Percentiles rank a stretch among this genome's conserved stretches.
phyloP scores from a whole-genome alignment of 139 green algal species.

The Micractinium conductrix region DNA sequence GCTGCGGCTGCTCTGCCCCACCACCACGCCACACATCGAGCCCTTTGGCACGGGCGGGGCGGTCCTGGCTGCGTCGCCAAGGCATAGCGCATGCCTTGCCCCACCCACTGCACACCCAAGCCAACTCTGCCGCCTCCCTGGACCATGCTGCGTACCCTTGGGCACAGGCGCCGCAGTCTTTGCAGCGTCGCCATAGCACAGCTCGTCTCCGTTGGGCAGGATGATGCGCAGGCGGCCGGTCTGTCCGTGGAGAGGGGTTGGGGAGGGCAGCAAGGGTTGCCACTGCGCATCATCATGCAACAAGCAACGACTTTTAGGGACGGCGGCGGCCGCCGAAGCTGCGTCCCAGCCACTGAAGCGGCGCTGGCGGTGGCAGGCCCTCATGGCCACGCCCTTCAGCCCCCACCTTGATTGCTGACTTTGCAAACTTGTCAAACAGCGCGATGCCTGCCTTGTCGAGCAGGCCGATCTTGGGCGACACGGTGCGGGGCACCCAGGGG shows the following conservation, averaged over 20 bases:
- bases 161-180: background rate
- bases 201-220: slow-evolving; percentile 84
- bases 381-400: too few relatives aligned
- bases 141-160: background rate
- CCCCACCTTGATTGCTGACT: slow-evolving; percentile 57
- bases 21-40: too few relatives aligned
- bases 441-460: slow-evolving; percentile 40
- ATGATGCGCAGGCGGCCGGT: slow-evolving; percentile 79
- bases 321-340: too few relatives aligned
- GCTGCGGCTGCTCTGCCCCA: too few relatives aligned
- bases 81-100: background rate
- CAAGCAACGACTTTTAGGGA: too few relatives aligned
- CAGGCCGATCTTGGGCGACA: slow-evolving; percentile 70
- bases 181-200: slow-evolving; percentile 63
- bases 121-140: background rate
- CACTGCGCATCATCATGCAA: too few relatives aligned
- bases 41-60: too few relatives aligned
- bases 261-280: too few relatives aligned
- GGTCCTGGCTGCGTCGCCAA: too few relatives aligned
- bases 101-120: background rate
- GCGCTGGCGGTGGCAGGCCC: too few relatives aligned
- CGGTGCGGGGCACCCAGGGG: slow-evolving; percentile 65
- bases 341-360: too few relatives aligned
- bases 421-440: slow-evolving; percentile 71
- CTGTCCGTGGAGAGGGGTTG: too few relatives aligned